Evolutionary conservation across 352 stramenopile genomes (phyloP).

Genomic region (Phytophthora aleatoria): DNA sequence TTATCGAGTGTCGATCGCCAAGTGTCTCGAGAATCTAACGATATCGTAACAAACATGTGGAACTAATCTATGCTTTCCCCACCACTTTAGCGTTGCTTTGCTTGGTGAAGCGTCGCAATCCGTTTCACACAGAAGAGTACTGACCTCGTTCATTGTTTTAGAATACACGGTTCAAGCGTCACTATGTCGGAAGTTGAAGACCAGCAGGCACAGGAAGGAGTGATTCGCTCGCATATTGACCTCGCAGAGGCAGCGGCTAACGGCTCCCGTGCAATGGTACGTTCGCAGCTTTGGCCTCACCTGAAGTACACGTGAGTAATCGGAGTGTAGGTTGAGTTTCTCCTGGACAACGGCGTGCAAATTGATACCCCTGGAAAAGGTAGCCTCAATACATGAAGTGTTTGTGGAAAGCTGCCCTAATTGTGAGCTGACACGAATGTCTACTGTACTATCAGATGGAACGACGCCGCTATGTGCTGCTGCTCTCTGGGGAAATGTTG

Average conservation of each 20-base stretch:
- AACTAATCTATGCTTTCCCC: conserved; percentile 21
- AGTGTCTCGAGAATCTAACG: conserved; percentile 64
- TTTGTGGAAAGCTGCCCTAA: neutral
- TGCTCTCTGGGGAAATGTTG: conserved; percentile 66
- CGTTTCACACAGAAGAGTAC: conserved; percentile 10
- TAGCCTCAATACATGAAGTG: conserved; percentile 8
- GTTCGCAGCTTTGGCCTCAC: neutral
- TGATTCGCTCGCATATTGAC: conserved; percentile 67
- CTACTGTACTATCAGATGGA: conserved; percentile 43
- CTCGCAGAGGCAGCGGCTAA: conserved; percentile 69
- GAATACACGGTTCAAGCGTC: neutral
- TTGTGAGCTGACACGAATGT: neutral
- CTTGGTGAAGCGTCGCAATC: conserved; percentile 24
- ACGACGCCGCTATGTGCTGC: conserved; percentile 66
- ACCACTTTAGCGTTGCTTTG: neutral
- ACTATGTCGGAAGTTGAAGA: conserved; percentile 36
- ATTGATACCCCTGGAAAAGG: conserved; percentile 59
- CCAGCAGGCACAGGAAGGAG: conserved; percentile 45
- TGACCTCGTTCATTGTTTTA: conserved; percentile 4
- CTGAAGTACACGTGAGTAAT: neutral
- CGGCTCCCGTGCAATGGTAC: conserved; percentile 61
- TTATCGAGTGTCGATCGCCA: conserved; percentile 66
- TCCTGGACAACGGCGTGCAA: conserved; percentile 56
- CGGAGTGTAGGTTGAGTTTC: conserved; percentile 52
- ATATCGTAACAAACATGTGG: conserved; percentile 17